Evolutionary conservation across 495 filamentous ascomycete species (phyloP), one percentile per base, ranked within the genome.

Genomic region (Hypomontagnella submonticulosa): DNA sequence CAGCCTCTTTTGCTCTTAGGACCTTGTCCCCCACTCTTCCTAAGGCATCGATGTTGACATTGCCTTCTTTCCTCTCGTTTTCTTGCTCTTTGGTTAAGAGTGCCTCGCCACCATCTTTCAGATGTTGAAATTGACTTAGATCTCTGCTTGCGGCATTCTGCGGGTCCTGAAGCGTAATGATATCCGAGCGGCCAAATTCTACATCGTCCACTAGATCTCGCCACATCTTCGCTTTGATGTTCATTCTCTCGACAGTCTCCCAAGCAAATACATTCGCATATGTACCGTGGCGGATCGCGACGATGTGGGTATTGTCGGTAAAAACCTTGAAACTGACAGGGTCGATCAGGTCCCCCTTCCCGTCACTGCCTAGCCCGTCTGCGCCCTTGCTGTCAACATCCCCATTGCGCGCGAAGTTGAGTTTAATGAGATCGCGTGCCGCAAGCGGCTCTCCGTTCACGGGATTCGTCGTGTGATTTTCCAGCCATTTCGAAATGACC

Each of bases 141-240:
- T 99, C 90, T 70, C 96, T 78, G 46, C 86, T 86, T 44, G 88
- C 88, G 50, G 96, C 81, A 74, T 97, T 97, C 72, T 97, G 92
- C 27, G 95, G 96, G 75, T 99, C 96, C 75, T 99, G 95, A 4
- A 99, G 79, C 0, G 92, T 97, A 73, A 99, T 93, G 68, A 99
- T 94, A 74, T 99, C 95, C 69, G 90, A 92, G 55, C 96, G 86
- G 40, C 83, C 83, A 69, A 99, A 99, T 61, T 94, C 92, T 61
- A 84, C 84, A 66, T 98, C 94, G 69, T 87, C 91, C 12, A 98
- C 88, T 4, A 99, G 78, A 76, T 99, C 95, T 52, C 81, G 83
- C 95, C 95, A 99, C 81, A 96, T 88, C 85, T 97, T 99, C 50
- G 93, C 87, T 80, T 98, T 99, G 76, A 98, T 89, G 77, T 99